Evolutionary conservation across 352 stramenopile species (phyloP).

Genomic region (Globisporangium heterothallicum): DNA sequence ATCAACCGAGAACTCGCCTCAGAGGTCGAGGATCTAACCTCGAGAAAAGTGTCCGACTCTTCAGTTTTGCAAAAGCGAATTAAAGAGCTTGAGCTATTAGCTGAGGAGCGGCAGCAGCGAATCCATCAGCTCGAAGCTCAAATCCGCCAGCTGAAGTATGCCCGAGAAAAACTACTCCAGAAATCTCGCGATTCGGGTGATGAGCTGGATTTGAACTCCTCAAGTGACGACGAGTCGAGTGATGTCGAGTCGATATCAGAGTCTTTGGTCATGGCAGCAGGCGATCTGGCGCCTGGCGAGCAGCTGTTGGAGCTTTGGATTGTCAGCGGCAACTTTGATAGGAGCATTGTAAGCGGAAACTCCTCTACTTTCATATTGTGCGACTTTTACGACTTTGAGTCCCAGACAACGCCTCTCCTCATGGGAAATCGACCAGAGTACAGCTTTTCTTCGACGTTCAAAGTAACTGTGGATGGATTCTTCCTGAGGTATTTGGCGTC

Average conservation of each 20-base stretch:
- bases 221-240: conserved; percentile 34
- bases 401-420: conserved; percentile 86
- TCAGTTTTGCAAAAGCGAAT: conserved; percentile 73
- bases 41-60: conserved; percentile 61
- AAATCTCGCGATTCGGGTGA: conserved; percentile 21
- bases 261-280: conserved; percentile 56
- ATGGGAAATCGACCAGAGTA: conserved; percentile 79
- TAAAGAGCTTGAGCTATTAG: conserved; percentile 81
- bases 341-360: conserved; percentile 50
- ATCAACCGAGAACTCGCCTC: conserved; percentile 91
- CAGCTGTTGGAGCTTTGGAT: conserved; percentile 91
- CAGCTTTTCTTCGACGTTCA: conserved; percentile 90
- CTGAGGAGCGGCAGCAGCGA: conserved; percentile 72
- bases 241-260: conserved; percentile 60
- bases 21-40: conserved; percentile 87
- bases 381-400: conserved; percentile 95
- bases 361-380: conserved; percentile 89
- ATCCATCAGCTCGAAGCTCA: conserved; percentile 86
- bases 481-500: conserved; percentile 89
- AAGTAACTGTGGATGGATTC: conserved; percentile 90
- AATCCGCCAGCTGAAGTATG: conserved; percentile 82
- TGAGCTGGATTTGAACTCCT: conserved; percentile 17
- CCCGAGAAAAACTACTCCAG: conserved; percentile 41
- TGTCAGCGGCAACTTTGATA: conserved; percentile 66
- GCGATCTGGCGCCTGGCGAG: conserved; percentile 71